phyloP scores from a whole-genome alignment of 1,139 yeast species.

The Saccharomyces hybrid region DNA sequence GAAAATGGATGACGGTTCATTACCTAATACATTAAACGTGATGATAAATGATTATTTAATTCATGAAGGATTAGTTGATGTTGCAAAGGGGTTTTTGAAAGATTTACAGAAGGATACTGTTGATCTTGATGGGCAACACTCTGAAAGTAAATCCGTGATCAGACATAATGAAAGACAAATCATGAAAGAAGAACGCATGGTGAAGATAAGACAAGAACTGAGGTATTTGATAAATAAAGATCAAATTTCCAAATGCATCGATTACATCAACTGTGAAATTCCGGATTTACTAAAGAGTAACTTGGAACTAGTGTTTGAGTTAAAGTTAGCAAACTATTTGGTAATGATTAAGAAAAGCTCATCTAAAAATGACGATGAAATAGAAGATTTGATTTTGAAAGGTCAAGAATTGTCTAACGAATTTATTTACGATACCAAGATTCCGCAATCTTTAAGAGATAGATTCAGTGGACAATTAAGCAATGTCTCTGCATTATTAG shows the following conservation, averaged over 20 bases:
- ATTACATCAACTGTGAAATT: constrained; percentile 39
- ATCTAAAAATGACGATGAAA: constrained; percentile 25
- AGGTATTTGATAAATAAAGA: constrained; percentile 41
- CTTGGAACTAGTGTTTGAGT: constrained; percentile 45
- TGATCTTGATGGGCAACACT: constrained; percentile 17
- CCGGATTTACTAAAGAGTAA: constrained; percentile 41
- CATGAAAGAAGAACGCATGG: constrained; percentile 35
- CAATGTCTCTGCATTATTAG: constrained; percentile 44
- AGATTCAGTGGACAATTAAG: constrained; percentile 33
- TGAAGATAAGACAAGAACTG: constrained; percentile 46
- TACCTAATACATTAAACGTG: constrained; percentile 42
- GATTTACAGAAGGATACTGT: constrained; percentile 36
- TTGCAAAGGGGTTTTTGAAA: constrained; percentile 53
- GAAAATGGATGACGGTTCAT: constrained; percentile 31
- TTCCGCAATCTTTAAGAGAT: constrained; percentile 14
- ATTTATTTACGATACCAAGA: constrained; percentile 31
- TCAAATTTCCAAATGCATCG: constrained; percentile 43
- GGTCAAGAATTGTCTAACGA: constrained; percentile 43
- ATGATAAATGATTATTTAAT: constrained; percentile 63
- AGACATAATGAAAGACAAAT: constrained; percentile 26
- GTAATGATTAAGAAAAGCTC: constrained; percentile 34
- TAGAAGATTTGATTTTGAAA: constrained; percentile 37
- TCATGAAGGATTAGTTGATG: constrained; percentile 65
- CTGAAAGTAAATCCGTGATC: constrained; percentile 19
- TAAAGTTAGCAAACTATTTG: constrained; percentile 41